Base-by-base conservation (phyloP, 768 basidiomycete species). In the Leccinum aurantiacum region DNA sequence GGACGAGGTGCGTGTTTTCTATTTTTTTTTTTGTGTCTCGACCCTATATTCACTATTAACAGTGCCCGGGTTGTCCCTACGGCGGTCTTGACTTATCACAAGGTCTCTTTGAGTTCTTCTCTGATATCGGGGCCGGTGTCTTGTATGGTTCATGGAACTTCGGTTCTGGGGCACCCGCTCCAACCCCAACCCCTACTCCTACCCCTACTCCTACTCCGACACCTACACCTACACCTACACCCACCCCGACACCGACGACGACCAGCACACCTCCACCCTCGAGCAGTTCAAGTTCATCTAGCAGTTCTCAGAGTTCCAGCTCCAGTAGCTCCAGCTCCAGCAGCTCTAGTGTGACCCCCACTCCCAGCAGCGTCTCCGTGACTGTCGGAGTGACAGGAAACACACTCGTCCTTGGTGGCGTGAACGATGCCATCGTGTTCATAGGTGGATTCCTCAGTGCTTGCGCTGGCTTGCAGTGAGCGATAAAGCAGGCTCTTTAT, bases 21-120 rank as follows among this genome's bases (percentile, higher is more conserved):
- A 10, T 48, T 25, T 3, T 7, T 11, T 6, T 38, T 56, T 29
- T 22, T 48, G 8, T 13, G 8, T 27, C 47, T 49, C 8, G 33
- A 55, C 11, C 19, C 44, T 19, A 19, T 44, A 44, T 44, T 11
- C 10, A 44, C 38, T 53, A 29, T 56, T 11, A 25, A 57, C 59
- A 89, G 83, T 91, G 90, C 66, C 85, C 86, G 10, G 82, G 82
- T 33, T 93, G 91, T 71, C 84, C 84, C 3, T 76, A 68, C 38
- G 79, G 74, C 29, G 90, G 85, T 41, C 83, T 93, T 29, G 91
- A 93, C 74, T 73, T 92, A 51, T 85, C 86, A 11, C 65, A 76
- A 35, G 84, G 85, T 48, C 81, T 93, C 51, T 93, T 93, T 76
- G 38, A 74, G 49, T 82, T 70, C 76, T 90, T 92, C 72, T 80